Evolutionary conservation across 768 basidiomycete genomes (phyloP).

Genomic region (Saitozyma sp.): DNA sequence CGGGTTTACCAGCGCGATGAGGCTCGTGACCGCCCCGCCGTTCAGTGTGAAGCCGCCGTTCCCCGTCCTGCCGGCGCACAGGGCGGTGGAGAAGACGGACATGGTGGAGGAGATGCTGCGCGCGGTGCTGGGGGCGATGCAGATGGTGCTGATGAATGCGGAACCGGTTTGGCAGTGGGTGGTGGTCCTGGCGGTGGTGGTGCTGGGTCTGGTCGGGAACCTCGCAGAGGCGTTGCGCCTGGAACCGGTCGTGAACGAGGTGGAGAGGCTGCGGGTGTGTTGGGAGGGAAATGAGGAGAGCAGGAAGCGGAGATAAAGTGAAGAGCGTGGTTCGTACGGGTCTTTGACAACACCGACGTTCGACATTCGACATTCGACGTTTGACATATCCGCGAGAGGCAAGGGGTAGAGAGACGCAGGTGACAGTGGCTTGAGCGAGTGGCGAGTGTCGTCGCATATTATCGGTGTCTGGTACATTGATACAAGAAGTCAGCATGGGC

Average conservation of each 20-base stretch:
- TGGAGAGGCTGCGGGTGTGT: slow-evolving; percentile 24
- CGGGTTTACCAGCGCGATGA: slow-evolving; percentile 61
- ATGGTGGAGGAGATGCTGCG: slow-evolving; percentile 6
- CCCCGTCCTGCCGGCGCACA: slow-evolving; percentile 29
- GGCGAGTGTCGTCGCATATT: too few species aligned
- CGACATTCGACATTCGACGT: too few species aligned
- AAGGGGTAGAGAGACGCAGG: too few species aligned
- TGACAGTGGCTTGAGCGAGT: too few species aligned
- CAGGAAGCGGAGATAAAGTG: slow-evolving; percentile 4
- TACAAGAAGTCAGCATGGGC: too few species aligned
- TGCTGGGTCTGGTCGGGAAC: slow-evolving; percentile 27
- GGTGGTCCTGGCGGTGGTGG: slow-evolving; percentile 24
- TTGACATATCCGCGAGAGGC: too few species aligned
- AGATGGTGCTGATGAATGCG: slow-evolving; percentile 12
- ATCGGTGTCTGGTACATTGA: too few species aligned
- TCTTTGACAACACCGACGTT: too few species aligned
- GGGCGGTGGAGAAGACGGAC: slow-evolving; percentile 16
- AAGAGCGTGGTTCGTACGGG: too few species aligned
- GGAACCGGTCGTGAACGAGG: slow-evolving; percentile 19
- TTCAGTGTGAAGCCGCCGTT: slow-evolving; percentile 44
- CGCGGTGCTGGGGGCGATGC: slow-evolving; percentile 14
- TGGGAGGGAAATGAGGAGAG: slow-evolving; percentile 24
- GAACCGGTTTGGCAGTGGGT: slow-evolving; percentile 26
- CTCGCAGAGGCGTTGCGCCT: slow-evolving; percentile 10
- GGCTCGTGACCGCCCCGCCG: slow-evolving; percentile 19